Percentiles rank a stretch among this genome's conserved stretches.
Evolutionary conservation across 345 rosid genomes (phyloP).

Genomic region (Combretum micranthum): DNA sequence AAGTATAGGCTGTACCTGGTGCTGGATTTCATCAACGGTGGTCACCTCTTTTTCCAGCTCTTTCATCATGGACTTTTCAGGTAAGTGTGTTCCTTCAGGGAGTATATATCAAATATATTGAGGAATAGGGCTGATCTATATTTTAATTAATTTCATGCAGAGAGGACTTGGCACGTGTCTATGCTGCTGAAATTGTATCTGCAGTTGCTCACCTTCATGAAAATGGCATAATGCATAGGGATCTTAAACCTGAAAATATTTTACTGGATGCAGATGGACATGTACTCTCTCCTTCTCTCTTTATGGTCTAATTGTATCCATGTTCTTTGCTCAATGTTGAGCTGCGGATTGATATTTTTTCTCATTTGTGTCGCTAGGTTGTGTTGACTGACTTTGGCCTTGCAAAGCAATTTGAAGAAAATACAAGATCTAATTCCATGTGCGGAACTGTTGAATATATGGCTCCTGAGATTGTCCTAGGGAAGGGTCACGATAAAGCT

Average conservation of each 20-base stretch:
- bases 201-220: slow-evolving; percentile 89
- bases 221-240: slow-evolving; percentile 97
- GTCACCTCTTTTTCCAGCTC: slow-evolving; percentile 96
- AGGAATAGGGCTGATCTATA: neutral
- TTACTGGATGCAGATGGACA: slow-evolving; percentile 85
- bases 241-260: slow-evolving; percentile 93
- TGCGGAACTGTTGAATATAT: slow-evolving; percentile 93
- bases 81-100: slow-evolving; percentile 21
- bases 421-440: slow-evolving; percentile 80
- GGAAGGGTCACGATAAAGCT: slow-evolving; percentile 89
- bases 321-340: too few relatives aligned
- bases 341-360: neutral
- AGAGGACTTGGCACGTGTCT: slow-evolving; percentile 89
- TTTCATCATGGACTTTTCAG: slow-evolving; percentile 94
- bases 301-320: neutral
- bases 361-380: slow-evolving; percentile 29
- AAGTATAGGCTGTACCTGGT: slow-evolving; percentile 84
- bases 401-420: slow-evolving; percentile 82
- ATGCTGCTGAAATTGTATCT: slow-evolving; percentile 86
- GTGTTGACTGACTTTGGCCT: slow-evolving; percentile 89
- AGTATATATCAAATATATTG: neutral
- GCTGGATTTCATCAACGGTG: slow-evolving; percentile 90
- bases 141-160: slow-evolving; percentile 23
- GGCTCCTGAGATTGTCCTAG: slow-evolving; percentile 88
- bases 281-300: slow-evolving; percentile 31